These are phyloP conservation scores for Lycium ferocissimum DNA, from an alignment of 257 asterid genomes.

Conservation along the genomic window DNA sequence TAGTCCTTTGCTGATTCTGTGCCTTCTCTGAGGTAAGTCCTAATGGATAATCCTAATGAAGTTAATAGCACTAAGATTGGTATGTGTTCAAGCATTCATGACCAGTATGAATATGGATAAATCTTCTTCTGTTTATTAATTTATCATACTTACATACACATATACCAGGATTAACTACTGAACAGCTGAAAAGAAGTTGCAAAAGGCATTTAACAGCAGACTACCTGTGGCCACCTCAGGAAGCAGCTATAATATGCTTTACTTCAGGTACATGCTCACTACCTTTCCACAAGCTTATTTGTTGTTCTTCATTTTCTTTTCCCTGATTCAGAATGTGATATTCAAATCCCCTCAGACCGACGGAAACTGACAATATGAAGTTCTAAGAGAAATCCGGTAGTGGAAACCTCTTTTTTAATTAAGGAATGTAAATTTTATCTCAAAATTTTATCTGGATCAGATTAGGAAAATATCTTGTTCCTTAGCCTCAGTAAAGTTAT, in stretches of 20 bases:
- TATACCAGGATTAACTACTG: constrained; percentile 58
- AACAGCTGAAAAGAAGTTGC: constrained; percentile 47
- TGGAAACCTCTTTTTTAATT: not conserved
- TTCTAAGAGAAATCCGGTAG: not conserved
- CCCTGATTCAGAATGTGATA: not conserved
- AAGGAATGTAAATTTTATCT: not conserved
- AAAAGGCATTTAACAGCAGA: constrained; percentile 38
- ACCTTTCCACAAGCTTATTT: not conserved
- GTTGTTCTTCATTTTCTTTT: not conserved
- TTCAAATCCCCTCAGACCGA: not conserved
- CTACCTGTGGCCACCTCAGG: constrained; percentile 73
- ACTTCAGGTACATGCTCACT: constrained; percentile 60
- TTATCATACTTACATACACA: constrained; percentile 25
- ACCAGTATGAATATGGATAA: not conserved
- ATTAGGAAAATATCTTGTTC: constrained; percentile 5
- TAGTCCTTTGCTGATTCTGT: constrained; percentile 52
- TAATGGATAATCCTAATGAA: constrained; percentile 46
- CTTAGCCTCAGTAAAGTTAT: not conserved
- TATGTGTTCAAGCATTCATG: constrained; percentile 34
- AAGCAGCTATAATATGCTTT: constrained; percentile 79
- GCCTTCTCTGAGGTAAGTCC: constrained; percentile 60
- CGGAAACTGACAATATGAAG: not conserved
- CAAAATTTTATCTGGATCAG: not conserved
- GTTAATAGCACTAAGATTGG: constrained; percentile 40
- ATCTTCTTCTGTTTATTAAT: not conserved